Conservation (phyloP, 2,329 filamentous ascomycete species). For the Phaeosphaeriaceae sp. region DNA sequence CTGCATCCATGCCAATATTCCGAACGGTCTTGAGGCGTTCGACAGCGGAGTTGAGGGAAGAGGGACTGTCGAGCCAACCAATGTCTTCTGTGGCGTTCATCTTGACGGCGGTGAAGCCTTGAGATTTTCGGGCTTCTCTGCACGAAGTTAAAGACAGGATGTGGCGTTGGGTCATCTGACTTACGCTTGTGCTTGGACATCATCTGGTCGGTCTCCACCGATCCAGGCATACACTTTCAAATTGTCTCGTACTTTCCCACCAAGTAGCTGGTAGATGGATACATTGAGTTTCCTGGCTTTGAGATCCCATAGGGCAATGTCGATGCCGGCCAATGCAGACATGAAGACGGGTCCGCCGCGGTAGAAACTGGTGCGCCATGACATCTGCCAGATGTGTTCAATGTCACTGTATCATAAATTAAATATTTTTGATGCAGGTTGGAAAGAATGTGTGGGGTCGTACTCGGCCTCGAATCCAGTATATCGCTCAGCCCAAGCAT, state of each 20-base stretch:
- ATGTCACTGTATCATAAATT: conserved; percentile 69
- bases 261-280: conserved; percentile 76
- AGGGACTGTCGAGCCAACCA: conserved; percentile 78
- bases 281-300: conserved; percentile 72
- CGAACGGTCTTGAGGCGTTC: conserved; percentile 75
- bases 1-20: conserved; percentile 73
- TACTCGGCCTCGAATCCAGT: conserved; percentile 76
- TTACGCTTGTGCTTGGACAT: conserved; percentile 70
- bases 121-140: conserved; percentile 64
- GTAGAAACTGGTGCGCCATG: conserved; percentile 76
- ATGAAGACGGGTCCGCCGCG: conserved; percentile 81
- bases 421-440: too few species aligned
- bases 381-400: conserved; percentile 80
- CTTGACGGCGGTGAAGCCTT: conserved; percentile 74
- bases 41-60: conserved; percentile 68
- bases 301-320: conserved; percentile 82
- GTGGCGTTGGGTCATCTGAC: conserved; percentile 21
- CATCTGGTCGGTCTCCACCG: conserved; percentile 74
- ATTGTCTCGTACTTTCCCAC: conserved; percentile 75
- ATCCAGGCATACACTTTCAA: conserved; percentile 82
- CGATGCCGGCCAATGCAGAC: conserved; percentile 78
- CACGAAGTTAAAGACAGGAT: background rate
- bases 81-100: conserved; percentile 83
- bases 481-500: conserved; percentile 70
- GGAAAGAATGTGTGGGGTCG: conserved; percentile 8